These are phyloP conservation scores for Scorias spongiosa DNA, from an alignment of 2,329 filamentous ascomycete species.

Conservation along the genomic window DNA sequence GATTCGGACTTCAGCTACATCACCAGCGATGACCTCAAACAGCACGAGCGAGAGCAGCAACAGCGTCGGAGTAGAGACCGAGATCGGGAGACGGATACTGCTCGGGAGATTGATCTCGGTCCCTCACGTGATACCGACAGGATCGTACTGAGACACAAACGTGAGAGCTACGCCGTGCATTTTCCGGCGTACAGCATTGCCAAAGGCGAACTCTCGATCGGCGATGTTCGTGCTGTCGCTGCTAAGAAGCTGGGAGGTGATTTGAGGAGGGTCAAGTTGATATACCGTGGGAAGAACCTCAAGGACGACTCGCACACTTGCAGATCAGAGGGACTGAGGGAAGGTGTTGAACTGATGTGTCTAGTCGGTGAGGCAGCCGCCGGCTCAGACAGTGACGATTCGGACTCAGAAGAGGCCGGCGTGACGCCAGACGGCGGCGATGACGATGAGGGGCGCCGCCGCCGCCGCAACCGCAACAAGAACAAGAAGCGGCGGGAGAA, in stretches of 20 bases:
- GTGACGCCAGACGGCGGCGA: slow-evolving; percentile 8
- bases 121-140: slow-evolving; percentile 49
- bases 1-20: slow-evolving; percentile 72
- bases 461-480: slow-evolving; percentile 24
- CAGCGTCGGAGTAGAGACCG: slow-evolving; percentile 7
- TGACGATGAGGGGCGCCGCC: slow-evolving; percentile 22
- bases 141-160: slow-evolving; percentile 53
- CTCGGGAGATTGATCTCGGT: slow-evolving; percentile 20
- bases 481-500: slow-evolving; percentile 29
- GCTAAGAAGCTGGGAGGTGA: slow-evolving; percentile 50
- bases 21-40: slow-evolving; percentile 53
- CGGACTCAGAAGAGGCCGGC: slow-evolving; percentile 23
- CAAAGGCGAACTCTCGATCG: slow-evolving; percentile 53
- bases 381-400: slow-evolving; percentile 28
- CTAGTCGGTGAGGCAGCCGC: slow-evolving; percentile 38
- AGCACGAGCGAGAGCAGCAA: slow-evolving; percentile 21
- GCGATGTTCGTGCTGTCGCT: slow-evolving; percentile 52
- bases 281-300: slow-evolving; percentile 58
- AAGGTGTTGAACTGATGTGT: slow-evolving; percentile 47
- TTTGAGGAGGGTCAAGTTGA: slow-evolving; percentile 45
- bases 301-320: slow-evolving; percentile 46
- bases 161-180: slow-evolving; percentile 50
- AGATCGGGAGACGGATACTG: slow-evolving; percentile 1
- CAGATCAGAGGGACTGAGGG: slow-evolving; percentile 41
- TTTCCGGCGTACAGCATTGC: slow-evolving; percentile 65